phyloP scores from a whole-genome alignment of 257 asterid species.

The Nicotiana benthamiana region DNA sequence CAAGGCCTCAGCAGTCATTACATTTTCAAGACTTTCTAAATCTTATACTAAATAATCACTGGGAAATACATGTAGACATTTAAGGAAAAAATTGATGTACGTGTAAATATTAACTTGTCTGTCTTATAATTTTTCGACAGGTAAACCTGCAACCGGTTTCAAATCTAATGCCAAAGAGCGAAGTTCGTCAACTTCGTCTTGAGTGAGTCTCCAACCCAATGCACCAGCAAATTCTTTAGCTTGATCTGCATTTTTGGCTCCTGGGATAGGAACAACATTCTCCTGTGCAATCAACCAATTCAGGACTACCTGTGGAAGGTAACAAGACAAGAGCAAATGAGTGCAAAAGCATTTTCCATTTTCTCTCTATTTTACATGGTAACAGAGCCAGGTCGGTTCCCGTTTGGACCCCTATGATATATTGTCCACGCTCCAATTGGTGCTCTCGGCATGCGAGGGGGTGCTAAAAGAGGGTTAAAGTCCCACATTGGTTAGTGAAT shows the following conservation, averaged over 20 bases:
- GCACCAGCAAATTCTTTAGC: conserved; percentile 74
- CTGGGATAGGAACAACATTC: conserved; percentile 76
- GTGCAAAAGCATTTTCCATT: not conserved
- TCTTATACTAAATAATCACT: not conserved
- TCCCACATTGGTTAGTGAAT: too few relatives aligned
- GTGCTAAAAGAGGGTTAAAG: too few relatives aligned
- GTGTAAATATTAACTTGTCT: not conserved
- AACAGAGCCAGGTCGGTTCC: too few relatives aligned
- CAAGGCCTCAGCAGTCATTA: not conserved
- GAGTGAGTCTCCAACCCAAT: conserved; percentile 58
- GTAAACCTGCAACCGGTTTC: conserved; percentile 62
- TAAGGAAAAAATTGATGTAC: not conserved
- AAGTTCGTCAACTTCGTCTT: conserved; percentile 59
- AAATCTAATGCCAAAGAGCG: conserved; percentile 53
- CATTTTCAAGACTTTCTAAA: not conserved
- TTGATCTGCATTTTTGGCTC: conserved; percentile 71
- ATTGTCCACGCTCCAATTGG: too few relatives aligned
- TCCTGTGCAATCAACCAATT: conserved; percentile 85
- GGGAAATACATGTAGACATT: not conserved
- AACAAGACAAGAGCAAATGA: not conserved
- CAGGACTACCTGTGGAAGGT: conserved; percentile 51
- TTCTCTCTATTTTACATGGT: too few relatives aligned
- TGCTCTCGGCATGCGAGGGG: too few relatives aligned
- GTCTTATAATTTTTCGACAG: conserved; percentile 64
- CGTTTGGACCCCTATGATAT: too few relatives aligned